Evolutionary conservation across 2,329 filamentous ascomycete species (phyloP).

Genomic region (Colletotrichum sansevieriae): DNA sequence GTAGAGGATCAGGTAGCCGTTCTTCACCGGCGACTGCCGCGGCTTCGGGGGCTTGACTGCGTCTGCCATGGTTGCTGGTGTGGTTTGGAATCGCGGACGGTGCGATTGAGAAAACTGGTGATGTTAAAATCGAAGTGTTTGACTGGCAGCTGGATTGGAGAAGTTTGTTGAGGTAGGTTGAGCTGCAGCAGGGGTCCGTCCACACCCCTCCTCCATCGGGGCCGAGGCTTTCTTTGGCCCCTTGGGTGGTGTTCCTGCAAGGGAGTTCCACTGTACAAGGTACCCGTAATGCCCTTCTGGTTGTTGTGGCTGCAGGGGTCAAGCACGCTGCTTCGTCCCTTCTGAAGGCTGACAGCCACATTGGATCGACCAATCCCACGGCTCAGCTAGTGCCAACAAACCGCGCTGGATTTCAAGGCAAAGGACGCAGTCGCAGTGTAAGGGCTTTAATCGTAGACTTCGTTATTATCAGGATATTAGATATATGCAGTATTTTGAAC

Average conservation of each 20-base stretch:
- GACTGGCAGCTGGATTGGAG: background rate
- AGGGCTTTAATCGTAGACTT: constrained; percentile 12
- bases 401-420: background rate
- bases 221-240: constrained; percentile 14
- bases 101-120: background rate
- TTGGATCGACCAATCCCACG: background rate
- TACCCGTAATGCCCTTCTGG: constrained; percentile 6
- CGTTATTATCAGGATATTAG: background rate
- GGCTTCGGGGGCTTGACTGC: constrained; percentile 38
- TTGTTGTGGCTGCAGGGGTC: constrained; percentile 16
- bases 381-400: background rate
- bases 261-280: constrained; percentile 29
- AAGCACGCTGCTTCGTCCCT: constrained; percentile 17
- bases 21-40: constrained; percentile 62
- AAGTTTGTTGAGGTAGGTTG: constrained; percentile 41
- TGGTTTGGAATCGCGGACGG: background rate
- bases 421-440: background rate
- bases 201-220: constrained; percentile 25
- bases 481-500: constrained; percentile 18
- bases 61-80: constrained; percentile 39
- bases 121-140: background rate
- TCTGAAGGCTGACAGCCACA: background rate
- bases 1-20: constrained; percentile 85
- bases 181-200: constrained; percentile 38
- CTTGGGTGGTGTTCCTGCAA: background rate